Evolutionary conservation across 192 early-diverging fungal genomes (phyloP).

Genomic region (Coemansia sp.): DNA sequence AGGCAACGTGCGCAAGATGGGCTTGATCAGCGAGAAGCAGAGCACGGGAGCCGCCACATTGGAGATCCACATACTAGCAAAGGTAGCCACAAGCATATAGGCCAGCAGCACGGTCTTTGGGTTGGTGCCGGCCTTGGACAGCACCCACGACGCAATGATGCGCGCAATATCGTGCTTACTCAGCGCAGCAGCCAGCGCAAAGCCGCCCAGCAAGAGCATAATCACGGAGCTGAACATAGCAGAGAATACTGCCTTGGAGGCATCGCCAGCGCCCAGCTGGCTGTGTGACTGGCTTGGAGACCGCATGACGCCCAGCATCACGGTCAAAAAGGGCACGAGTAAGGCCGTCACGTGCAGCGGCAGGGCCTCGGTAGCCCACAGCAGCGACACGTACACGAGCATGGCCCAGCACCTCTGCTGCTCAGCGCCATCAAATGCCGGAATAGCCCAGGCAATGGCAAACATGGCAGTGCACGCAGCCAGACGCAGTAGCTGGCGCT

Average conservation of each 20-base stretch:
- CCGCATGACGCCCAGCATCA: conserved; percentile 81
- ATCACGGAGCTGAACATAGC: conserved; percentile 96
- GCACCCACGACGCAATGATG: conserved; percentile 79
- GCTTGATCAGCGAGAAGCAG: conserved; percentile 92
- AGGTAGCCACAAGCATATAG: conserved; percentile 94
- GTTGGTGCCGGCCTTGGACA: conserved; percentile 84
- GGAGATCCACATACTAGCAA: conserved; percentile 98
- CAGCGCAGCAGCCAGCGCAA: conserved; percentile 89
- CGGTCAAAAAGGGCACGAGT: conserved; percentile 82
- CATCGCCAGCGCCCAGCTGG: conserved; percentile 65
- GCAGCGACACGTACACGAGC: conserved; percentile 80
- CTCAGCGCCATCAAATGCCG: conserved; percentile 68
- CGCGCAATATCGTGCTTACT: conserved; percentile 96
- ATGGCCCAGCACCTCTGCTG: conserved; percentile 91
- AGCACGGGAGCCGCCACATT: conserved; percentile 97
- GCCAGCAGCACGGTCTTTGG: conserved; percentile 83
- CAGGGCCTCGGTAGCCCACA: conserved; percentile 94
- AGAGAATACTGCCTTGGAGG: conserved; percentile 82
- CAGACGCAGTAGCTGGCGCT: conserved; percentile 54
- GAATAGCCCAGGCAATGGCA: conserved; percentile 56
- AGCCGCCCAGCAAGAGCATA: conserved; percentile 93
- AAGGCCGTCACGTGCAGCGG: conserved; percentile 91
- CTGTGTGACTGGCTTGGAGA: conserved; percentile 43
- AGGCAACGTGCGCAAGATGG: conserved; percentile 89
- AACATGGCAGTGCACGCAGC: conserved; percentile 60